Base-by-base conservation (phyloP, 164 flowering plant genomes). In the Nymphaea colorata region DNA sequence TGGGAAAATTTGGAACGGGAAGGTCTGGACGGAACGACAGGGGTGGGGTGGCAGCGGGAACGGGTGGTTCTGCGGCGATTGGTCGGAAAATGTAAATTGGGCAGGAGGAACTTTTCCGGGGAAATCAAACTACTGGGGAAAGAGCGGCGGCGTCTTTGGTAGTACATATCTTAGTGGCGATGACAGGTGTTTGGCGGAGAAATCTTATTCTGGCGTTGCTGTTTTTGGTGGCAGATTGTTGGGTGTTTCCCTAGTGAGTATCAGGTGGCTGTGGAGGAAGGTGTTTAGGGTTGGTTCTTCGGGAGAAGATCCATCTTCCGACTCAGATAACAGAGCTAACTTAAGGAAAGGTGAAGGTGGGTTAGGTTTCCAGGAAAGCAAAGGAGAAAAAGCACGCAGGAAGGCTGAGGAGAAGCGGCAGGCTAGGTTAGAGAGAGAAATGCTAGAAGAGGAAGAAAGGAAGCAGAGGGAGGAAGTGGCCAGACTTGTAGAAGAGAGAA, bases 381-480 rank as follows among this genome's bases (percentile, higher is more conserved):
- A 79, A 82, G 87, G 81, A 41, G 97, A 91, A 76, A 89, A 87
- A 75, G 97, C 98, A 25, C 89, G 95, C 5, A 80, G 97, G 73
- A 93, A 93, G 78, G 97, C 98, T 71, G 98, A 93, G 77, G 98
- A 93, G 80, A 93, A 83, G 81, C 85, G 91, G 73, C 94, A 83
- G 63, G 98, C 98, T 77, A 88, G 97, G 79, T 66, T 91, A 76
- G 97, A 89, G 79, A 93, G 78, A 78, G 98, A 93, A 74, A 81
- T 85, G 66, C 71, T 85, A 77, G 98, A 91, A 79, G 94, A 89
- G 78, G 98, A 93, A 79, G 98, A 93, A 68, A 85, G 90, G 71
- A 93, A 88, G 76, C 98, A 91, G 68, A 80, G 96, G 76, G 98
- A 93, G 79, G 98, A 93, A 78, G 97, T 93, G 68, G 96, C 98